These are phyloP conservation scores for Jaminaea rosea DNA, from an alignment of 1,284 basidiomycete genomes.

Conservation along the genomic window DNA sequence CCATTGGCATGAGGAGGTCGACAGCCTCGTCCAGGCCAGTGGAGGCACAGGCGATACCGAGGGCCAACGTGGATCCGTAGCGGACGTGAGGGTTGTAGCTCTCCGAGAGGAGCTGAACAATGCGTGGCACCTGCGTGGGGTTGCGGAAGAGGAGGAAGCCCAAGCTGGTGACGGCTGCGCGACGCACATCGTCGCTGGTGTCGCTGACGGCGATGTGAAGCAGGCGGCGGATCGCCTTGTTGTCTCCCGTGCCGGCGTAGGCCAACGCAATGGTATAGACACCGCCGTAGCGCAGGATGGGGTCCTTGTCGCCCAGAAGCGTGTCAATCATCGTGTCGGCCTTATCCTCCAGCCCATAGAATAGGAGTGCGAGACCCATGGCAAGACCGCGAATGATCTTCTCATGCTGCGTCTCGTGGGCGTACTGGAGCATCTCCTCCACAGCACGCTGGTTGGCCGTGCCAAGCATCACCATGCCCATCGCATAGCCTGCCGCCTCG, in stretches of 20 bases:
- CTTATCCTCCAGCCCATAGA: conserved; percentile 44
- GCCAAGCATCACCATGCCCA: conserved; percentile 47
- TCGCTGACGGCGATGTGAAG: conserved; percentile 45
- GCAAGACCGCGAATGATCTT: conserved; percentile 47
- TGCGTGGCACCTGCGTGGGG: conserved; percentile 45
- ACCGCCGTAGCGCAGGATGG: conserved; percentile 46
- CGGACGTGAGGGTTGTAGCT: conserved; percentile 47
- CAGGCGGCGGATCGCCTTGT: conserved; percentile 41
- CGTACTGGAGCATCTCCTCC: conserved; percentile 47
- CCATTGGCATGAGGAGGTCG: conserved; percentile 44
- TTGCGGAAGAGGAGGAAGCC: conserved; percentile 47
- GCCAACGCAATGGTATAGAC: conserved; percentile 45
- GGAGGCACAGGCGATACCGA: conserved; percentile 45
- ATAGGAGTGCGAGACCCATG: conserved; percentile 43
- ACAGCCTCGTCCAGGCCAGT: conserved; percentile 45
- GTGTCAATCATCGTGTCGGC: conserved; percentile 43
- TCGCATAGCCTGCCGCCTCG: conserved; percentile 46
- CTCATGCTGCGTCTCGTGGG: conserved; percentile 47
- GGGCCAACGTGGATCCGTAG: conserved; percentile 45
- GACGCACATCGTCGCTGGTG: conserved; percentile 45
- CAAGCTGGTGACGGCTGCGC: conserved; percentile 43
- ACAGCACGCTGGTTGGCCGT: conserved; percentile 41
- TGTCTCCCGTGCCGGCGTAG: conserved; percentile 47
- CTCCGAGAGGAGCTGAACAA: conserved; percentile 46
- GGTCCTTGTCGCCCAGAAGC: conserved; percentile 43